Evolutionary conservation across 2,329 filamentous ascomycete genomes (phyloP).

Genomic region (Fusarium pininemorale): DNA sequence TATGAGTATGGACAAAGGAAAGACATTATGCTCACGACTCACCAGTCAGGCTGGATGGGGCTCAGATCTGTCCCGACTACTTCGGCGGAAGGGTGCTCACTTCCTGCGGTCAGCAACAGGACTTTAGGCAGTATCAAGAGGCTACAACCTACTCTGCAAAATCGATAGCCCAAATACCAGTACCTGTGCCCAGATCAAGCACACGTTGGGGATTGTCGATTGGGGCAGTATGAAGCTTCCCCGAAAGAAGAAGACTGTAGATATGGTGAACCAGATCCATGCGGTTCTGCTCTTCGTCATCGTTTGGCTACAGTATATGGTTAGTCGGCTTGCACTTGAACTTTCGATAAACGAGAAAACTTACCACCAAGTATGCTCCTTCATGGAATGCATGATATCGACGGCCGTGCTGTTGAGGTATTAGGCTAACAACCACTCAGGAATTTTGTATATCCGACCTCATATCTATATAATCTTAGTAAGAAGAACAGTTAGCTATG

Average conservation of each 20-base stretch:
- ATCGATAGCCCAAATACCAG: constrained; percentile 31
- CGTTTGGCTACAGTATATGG: constrained; percentile 5
- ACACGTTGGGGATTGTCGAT: constrained; percentile 15
- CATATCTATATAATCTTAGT: constrained; percentile 5
- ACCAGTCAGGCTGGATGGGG: constrained; percentile 33
- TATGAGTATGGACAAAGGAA: fast-evolving
- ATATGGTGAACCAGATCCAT: constrained; percentile 32
- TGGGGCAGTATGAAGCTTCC: constrained; percentile 19
- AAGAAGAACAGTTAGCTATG: fast-evolving
- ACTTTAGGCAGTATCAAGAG: fast-evolving
- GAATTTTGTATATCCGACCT: not conserved
- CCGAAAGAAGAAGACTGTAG: constrained; percentile 13
- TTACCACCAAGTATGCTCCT: constrained; percentile 14
- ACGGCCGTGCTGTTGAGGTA: constrained; percentile 14
- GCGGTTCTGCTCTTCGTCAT: constrained; percentile 23
- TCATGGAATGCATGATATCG: constrained; percentile 32
- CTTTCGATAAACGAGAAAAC: fast-evolving
- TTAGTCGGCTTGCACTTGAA: not conserved
- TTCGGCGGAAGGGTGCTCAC: constrained; percentile 25
- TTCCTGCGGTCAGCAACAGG: not conserved
- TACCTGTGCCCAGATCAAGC: constrained; percentile 25
- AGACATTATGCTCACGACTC: fast-evolving
- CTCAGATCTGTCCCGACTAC: constrained; percentile 32
- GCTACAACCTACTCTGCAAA: constrained; percentile 21
- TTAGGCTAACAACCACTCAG: not conserved